Percentiles rank a stretch among this genome's conserved stretches.
These are phyloP conservation scores for Balansia obtecta DNA, from an alignment of 2,329 filamentous ascomycete genomes.

Conservation along the genomic window DNA sequence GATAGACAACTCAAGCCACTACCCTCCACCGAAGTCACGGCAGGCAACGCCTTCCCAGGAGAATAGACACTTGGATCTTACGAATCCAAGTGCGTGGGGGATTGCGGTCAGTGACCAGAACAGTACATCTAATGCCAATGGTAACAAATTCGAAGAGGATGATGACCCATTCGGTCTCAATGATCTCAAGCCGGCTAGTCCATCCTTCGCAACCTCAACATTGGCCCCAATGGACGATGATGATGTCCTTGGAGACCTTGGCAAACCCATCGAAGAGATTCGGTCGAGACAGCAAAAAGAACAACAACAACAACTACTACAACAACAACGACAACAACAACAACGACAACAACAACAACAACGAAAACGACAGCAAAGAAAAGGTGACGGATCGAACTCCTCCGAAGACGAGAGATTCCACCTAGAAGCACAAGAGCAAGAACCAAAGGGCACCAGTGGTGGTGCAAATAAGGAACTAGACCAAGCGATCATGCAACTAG, in stretches of 20 bases:
- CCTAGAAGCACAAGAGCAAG: slow-evolving; percentile 9
- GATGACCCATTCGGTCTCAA: slow-evolving; percentile 82
- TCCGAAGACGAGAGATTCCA: slow-evolving; percentile 27
- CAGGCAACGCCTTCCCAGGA: slow-evolving; percentile 32
- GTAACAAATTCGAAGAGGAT: slow-evolving; percentile 47
- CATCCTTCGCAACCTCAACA: slow-evolving; percentile 15
- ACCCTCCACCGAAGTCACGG: slow-evolving; percentile 38
- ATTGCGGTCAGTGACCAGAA: slow-evolving; percentile 11
- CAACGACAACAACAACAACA: slow-evolving; percentile 21
- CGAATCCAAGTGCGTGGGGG: slow-evolving; percentile 41
- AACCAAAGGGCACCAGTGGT: slow-evolving; percentile 12
- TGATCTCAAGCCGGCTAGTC: slow-evolving; percentile 36
- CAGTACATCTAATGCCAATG: slow-evolving; percentile 5
- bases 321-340: slow-evolving; percentile 19
- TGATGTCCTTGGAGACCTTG: slow-evolving; percentile 54
- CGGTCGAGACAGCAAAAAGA: slow-evolving; percentile 18
- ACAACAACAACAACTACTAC: slow-evolving; percentile 1
- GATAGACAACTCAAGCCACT: slow-evolving; percentile 54
- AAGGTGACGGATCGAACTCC: slow-evolving; percentile 32
- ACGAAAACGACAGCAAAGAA: slow-evolving; percentile 35
- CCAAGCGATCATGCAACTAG: slow-evolving; percentile 70
- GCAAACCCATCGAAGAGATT: slow-evolving; percentile 52
- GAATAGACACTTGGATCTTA: slow-evolving; percentile 34
- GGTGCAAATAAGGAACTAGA: slow-evolving; percentile 41
- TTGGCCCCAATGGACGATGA: slow-evolving; percentile 39